These are phyloP conservation scores for Mycena citricolor DNA, from an alignment of 1,284 basidiomycete genomes.

Conservation along the genomic window DNA sequence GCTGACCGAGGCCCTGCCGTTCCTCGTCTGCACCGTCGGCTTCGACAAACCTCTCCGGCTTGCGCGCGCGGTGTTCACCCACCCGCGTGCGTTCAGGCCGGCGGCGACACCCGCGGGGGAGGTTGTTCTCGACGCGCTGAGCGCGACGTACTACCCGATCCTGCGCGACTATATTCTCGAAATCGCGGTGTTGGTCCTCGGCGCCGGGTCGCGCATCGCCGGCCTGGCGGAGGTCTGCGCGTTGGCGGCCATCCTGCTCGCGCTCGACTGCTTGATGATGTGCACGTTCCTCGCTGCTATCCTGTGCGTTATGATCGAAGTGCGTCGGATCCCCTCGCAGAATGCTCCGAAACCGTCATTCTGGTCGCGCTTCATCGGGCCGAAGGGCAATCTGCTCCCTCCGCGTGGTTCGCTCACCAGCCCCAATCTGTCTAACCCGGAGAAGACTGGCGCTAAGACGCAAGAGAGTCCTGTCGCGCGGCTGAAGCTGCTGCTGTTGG, in stretches of 20 bases:
- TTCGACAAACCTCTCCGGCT: conserved; percentile 97
- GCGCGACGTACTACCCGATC: conserved; percentile 78
- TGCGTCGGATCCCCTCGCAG: conserved; percentile 22
- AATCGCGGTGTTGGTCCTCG: conserved; percentile 85
- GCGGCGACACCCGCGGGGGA: conserved; percentile 21
- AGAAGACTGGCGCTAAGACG: conserved; percentile 43
- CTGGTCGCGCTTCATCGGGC: conserved; percentile 47
- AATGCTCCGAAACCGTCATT: conserved; percentile 1
- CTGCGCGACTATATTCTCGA: conserved; percentile 93
- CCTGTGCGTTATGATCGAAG: conserved; percentile 86
- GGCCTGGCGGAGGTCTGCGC: conserved; percentile 96
- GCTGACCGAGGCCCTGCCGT: conserved; percentile 93
- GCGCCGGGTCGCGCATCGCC: conserved; percentile 85
- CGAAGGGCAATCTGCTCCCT: conserved; percentile 62
- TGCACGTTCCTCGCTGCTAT: conserved; percentile 91
- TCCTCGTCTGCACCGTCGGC: conserved; percentile 96
- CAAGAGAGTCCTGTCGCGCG: conserved; percentile 81
- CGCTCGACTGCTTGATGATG: conserved; percentile 86
- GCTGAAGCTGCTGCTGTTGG: conserved; percentile 71
- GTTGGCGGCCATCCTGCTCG: conserved; percentile 84
- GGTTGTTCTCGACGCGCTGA: conserved; percentile 81
- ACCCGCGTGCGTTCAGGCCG: conserved; percentile 53
- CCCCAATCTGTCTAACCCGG: conserved; percentile 19
- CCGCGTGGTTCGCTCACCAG: conserved; percentile 25
- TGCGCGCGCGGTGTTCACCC: conserved; percentile 86